Base-by-base conservation (phyloP, 805 yeast genomes). In the Sugiyamaella lignohabitans region DNA sequence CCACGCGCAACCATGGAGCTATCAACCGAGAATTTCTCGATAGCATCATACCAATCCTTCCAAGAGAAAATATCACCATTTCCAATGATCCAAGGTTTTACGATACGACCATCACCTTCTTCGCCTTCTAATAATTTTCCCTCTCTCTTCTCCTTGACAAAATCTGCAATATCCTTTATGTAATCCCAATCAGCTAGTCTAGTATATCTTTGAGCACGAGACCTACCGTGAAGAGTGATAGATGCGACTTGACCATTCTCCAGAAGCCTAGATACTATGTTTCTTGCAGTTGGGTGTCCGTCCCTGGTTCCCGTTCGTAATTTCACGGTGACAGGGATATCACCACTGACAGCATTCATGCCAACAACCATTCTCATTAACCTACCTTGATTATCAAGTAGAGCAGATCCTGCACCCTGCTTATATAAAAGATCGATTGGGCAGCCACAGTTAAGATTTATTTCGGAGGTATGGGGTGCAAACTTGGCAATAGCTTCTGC, bases 1-100 rank as follows among this genome's bases (percentile, higher is more conserved):
- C 98, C 98, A 60, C 99, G 77, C 2, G 98, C 98, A 46, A 93
- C 87, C 97, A 94, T 93, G 16, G 88, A 95, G 24, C 93, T 80
- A 67, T 93, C 98, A 48, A 91, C 80, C 19, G 84, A 84, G 24
- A 76, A 76, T 41, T 79, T 75, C 16, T 69, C 69, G 37, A 81
- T 71, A 8, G 84, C 88, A 29, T 71, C 73, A 64, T 87, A 76
- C 95, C 96, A 93, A 62, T 93, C 98, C 59, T 84, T 84, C 68
- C 76, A 79, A 17, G 87, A 82, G 69, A 73, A 89, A 40, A 87
- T 78, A 63, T 93, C 99, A 43, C 99, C 99, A 59, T 93, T 93
- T 22, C 98, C 99, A 45, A 93, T 76, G 52, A 93, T 80, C 71
- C 82, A 87, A 4, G 91, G 80, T 42, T 83, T 80, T 44, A 75